phyloP scores from a whole-genome alignment of 1,284 basidiomycete genomes.

The Leccinum fallax region DNA sequence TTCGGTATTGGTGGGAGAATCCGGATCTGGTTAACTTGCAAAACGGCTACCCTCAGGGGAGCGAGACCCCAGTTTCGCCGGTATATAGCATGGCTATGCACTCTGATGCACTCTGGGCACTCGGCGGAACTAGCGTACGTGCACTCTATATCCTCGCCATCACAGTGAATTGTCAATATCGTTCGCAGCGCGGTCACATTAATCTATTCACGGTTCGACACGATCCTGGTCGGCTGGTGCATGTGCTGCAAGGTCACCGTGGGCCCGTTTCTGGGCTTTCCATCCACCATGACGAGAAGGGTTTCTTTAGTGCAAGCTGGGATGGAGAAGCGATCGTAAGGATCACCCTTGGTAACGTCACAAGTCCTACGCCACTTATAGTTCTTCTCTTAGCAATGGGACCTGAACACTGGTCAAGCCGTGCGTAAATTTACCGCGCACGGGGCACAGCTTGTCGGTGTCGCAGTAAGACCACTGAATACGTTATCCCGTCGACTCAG shows the following conservation, averaged over 20 bases:
- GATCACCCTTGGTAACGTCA: constrained; percentile 21
- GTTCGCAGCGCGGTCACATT: constrained; percentile 74
- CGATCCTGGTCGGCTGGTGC: constrained; percentile 80
- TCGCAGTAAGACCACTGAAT: constrained; percentile 75
- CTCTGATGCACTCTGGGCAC: constrained; percentile 87
- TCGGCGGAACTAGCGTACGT: constrained; percentile 83
- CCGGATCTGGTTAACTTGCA: constrained; percentile 42
- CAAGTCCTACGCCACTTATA: constrained; percentile 5
- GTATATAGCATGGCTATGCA: constrained; percentile 90
- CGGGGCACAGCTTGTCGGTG: constrained; percentile 83
- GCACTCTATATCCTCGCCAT: constrained; percentile 12
- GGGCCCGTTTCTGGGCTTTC: constrained; percentile 87
- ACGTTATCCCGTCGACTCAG: constrained; percentile 40
- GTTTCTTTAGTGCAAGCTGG: constrained; percentile 92
- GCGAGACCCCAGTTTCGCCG: constrained; percentile 61
- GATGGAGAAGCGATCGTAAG: constrained; percentile 88
- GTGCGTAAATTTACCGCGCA: constrained; percentile 82
- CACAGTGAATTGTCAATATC: constrained; percentile 14
- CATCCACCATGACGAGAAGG: constrained; percentile 79
- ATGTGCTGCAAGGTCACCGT: constrained; percentile 75
- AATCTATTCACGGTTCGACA: constrained; percentile 94
- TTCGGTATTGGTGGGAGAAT: constrained; percentile 91
- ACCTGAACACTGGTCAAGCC: constrained; percentile 88
- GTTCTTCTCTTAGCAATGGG: constrained; percentile 81
- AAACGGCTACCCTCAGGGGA: constrained; percentile 37